Conservation (phyloP, 768 basidiomycete species). For the Naganishia kalamii region DNA sequence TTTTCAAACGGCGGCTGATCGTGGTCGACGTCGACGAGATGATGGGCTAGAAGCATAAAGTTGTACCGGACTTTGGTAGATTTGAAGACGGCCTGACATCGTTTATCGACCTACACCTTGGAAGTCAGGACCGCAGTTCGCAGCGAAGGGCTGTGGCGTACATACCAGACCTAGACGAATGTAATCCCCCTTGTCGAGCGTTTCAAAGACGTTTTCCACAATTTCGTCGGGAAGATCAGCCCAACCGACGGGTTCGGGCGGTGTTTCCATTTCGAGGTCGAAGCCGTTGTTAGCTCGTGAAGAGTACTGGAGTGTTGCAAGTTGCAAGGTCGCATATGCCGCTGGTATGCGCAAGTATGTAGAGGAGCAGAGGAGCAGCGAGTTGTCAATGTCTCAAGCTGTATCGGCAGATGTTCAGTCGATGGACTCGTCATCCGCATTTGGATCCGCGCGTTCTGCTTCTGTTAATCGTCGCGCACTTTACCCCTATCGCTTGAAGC, state of each 20-base stretch:
- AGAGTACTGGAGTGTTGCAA: no score
- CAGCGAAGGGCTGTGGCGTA: background rate
- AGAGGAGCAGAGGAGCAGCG: no score
- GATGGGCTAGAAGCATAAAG: constrained; percentile 7
- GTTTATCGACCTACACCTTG: background rate
- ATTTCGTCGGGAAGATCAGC: constrained; percentile 9
- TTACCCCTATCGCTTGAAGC: no score
- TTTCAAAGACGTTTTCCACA: background rate
- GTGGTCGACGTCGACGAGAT: constrained; percentile 10
- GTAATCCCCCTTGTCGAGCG: background rate
- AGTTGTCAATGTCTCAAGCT: no score
- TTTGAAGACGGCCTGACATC: constrained; percentile 11
- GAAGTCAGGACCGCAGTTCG: background rate
- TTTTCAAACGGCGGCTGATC: background rate
- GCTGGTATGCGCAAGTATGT: no score
- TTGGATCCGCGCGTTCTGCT: background rate
- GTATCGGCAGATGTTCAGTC: background rate
- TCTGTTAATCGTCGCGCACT: background rate
- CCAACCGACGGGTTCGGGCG: background rate
- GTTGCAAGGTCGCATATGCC: no score
- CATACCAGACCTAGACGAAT: constrained; percentile 1
- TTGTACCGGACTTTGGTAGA: constrained; percentile 11
- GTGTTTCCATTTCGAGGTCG: background rate
- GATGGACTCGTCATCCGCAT: background rate
- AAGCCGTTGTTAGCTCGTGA: no score